Percentiles rank a stretch among this genome's conserved stretches.
phyloP scores from a whole-genome alignment of 305 asterid genomes.

The Rubia tinctorum region DNA sequence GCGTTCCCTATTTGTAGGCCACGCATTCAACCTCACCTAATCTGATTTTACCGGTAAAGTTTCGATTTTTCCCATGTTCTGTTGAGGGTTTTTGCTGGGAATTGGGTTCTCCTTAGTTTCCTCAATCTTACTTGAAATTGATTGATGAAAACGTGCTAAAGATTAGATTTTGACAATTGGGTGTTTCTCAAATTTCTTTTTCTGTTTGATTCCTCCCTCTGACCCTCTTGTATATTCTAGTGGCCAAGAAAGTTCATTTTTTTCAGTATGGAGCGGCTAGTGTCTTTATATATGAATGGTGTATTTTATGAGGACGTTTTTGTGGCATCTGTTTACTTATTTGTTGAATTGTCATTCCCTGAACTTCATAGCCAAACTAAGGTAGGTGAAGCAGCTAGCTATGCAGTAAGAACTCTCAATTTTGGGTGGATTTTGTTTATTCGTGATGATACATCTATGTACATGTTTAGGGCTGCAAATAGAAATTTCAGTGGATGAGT shows the following conservation, averaged over 20 bases:
- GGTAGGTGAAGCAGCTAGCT: neutral
- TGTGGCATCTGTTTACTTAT: neutral
- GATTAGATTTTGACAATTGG: constrained; percentile 34
- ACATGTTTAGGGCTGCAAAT: neutral
- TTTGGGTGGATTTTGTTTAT: neutral
- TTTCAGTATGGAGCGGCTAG: neutral
- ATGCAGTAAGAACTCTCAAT: neutral
- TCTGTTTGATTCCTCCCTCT: neutral
- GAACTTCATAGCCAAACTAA: neutral
- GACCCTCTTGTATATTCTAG: constrained; percentile 6
- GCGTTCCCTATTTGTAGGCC: constrained; percentile 1
- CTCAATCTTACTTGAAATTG: neutral
- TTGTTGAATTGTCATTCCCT: neutral
- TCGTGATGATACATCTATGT: neutral
- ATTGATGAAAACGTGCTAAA: constrained; percentile 23
- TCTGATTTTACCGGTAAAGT: neutral
- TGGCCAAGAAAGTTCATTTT: neutral
- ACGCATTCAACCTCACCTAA: neutral
- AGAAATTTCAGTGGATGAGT: neutral
- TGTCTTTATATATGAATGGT: neutral
- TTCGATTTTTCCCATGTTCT: neutral
- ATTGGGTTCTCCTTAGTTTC: neutral
- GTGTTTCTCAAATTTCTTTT: constrained; percentile 19
- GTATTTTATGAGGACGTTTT: constrained; percentile 3
- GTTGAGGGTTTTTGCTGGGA: neutral